Conservation (phyloP, 1,139 yeast genomes). For the Pichia inconspicua region DNA sequence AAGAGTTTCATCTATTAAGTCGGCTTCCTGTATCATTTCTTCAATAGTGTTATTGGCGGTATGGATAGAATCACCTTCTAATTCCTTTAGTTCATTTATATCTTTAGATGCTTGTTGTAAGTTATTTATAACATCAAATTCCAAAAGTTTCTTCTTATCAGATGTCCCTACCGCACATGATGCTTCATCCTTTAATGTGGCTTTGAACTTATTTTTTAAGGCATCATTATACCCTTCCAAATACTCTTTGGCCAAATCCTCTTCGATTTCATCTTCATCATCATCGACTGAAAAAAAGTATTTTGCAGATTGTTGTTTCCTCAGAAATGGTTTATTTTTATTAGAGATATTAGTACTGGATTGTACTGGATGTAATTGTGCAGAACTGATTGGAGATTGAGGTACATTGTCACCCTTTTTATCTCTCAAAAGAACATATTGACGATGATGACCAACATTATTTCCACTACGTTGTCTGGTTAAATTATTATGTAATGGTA, state of each 20-base stretch:
- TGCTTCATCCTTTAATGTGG: conserved; percentile 12
- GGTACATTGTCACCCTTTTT: conserved; percentile 9
- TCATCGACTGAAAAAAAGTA: conserved; percentile 68
- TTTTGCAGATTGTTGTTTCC: conserved; percentile 23
- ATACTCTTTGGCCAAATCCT: conserved; percentile 54
- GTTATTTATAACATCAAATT: conserved; percentile 21
- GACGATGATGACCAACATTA: conserved; percentile 25
- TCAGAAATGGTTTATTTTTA: conserved; percentile 21
- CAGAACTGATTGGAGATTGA: conserved; percentile 2
- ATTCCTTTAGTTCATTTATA: conserved; percentile 19
- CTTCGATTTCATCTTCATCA: conserved; percentile 55
- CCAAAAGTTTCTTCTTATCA: conserved; percentile 19
- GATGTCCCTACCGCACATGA: neutral
- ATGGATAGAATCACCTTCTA: conserved; percentile 21
- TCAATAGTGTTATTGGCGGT: conserved; percentile 3
- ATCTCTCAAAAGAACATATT: conserved; percentile 26
- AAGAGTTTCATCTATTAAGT: neutral
- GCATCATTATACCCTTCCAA: conserved; percentile 71
- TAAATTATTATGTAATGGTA: conserved; percentile 17
- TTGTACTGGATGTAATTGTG: conserved; percentile 9
- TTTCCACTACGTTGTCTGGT: conserved; percentile 19
- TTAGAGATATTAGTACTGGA: conserved; percentile 7
- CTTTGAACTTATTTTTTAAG: conserved; percentile 32
- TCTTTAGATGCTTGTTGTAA: conserved; percentile 20
- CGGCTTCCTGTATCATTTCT: neutral